Percentiles rank a stretch among this genome's conserved stretches.
Evolutionary conservation across 306 rosid species (phyloP).

Genomic region (Hippophae gyantsensis): DNA sequence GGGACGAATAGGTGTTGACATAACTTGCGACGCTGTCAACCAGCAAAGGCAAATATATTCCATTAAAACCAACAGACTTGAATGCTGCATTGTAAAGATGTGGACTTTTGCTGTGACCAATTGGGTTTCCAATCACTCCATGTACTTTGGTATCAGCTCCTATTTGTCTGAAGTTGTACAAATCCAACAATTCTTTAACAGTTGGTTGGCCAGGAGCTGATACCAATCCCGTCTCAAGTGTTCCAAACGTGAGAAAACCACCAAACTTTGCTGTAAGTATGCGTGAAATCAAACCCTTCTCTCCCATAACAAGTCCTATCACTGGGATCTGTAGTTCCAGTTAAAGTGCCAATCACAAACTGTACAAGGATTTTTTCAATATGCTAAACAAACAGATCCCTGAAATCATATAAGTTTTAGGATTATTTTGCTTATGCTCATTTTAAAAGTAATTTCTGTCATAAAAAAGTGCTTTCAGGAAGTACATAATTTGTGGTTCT

Average conservation of each 20-base stretch:
- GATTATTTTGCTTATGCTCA: too few species aligned
- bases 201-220: slow-evolving; percentile 66
- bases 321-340: slow-evolving; percentile 41
- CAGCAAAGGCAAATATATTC: slow-evolving; percentile 55
- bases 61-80: slow-evolving; percentile 44
- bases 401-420: too few species aligned
- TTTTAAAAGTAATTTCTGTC: too few species aligned
- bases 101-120: slow-evolving; percentile 54
- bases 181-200: slow-evolving; percentile 41
- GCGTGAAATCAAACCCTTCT: slow-evolving; percentile 53
- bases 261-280: slow-evolving; percentile 58
- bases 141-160: slow-evolving; percentile 52
- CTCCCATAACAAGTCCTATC: slow-evolving; percentile 64
- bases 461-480: too few species aligned
- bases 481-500: too few species aligned
- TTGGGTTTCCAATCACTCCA: slow-evolving; percentile 68
- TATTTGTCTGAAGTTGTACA: slow-evolving; percentile 56
- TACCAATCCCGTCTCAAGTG: slow-evolving; percentile 32
- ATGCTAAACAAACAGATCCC: background rate
- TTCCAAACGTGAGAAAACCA: slow-evolving; percentile 54
- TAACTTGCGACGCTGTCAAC: slow-evolving; percentile 47
- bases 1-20: slow-evolving; percentile 43
- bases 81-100: slow-evolving; percentile 57
- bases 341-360: slow-evolving; percentile 3
- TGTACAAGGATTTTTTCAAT: background rate